Evolutionary conservation across 257 asterid genomes (phyloP), one percentile per base, ranked within the genome.

Genomic region (Gentiana macrophylla): DNA sequence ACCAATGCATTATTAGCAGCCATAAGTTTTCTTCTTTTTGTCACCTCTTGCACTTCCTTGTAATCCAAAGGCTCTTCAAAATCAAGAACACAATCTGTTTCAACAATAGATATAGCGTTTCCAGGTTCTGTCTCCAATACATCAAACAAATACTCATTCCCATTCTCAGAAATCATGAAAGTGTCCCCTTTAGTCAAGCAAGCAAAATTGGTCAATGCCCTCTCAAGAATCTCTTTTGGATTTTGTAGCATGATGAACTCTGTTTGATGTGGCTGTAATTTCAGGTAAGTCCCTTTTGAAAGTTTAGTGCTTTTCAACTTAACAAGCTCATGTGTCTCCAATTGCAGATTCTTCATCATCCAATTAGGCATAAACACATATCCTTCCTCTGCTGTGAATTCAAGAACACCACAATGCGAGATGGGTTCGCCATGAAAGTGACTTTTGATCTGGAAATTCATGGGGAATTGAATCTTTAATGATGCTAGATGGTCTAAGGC

Each of bases 1-100:
- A 12, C 35, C 10, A 12, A 7, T 4, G 11, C 60, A 15, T 15
- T 0, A 15, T 15, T 15, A 15, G 24, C 24, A 15, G 24, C 24
- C 24, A 15, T 15, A 15, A 15, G 24, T 11, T 9, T 13, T 12
- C 57, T 35, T 24, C 9, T 8, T 35, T 55, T 50, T 15, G 24
- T 15, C 24, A 15, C 24, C 35, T 38, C 11, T 49, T 59, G 53
- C 15, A 32, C 53, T 4, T 37, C 61, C 32, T 66, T 61, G n/a
- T 66, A 53, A 37, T 59, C 71, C 61, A 66, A 37, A 36, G 61
- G 66, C 4, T 47, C 56, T 3, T 61, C 66, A 37, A 59, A 66
- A 12, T 66, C 71, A 5, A 66, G 65, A 15, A 51, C 65, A 45
- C 71, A 66, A 59, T 66, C 65, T 6, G 71, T 66, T 9, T 59